Conservation (phyloP, 2,329 filamentous ascomycete genomes). For the Aspergillus novofumigatus region DNA sequence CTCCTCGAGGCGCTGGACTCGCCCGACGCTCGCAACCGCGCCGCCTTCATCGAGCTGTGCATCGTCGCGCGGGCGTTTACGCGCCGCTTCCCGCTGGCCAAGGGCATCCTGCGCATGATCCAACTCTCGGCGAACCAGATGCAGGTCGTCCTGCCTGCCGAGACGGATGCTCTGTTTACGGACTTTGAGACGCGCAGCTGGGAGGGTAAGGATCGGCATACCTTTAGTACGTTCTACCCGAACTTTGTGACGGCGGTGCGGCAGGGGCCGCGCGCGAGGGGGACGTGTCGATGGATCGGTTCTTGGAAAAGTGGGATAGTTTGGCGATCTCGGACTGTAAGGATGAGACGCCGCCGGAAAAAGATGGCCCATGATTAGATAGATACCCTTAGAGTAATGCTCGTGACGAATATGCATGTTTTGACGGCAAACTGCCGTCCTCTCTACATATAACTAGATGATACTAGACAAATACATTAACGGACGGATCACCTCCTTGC, state of each 20-base stretch:
- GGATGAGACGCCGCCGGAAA: neutral
- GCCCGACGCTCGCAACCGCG: constrained; percentile 18
- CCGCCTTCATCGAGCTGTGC: constrained; percentile 26
- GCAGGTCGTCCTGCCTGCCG: constrained; percentile 18
- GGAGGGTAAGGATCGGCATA: constrained; percentile 10
- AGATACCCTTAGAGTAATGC: neutral
- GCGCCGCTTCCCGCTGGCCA: constrained; percentile 22
- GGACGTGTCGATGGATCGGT: neutral
- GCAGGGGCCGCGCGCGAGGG: neutral
- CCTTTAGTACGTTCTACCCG: constrained; percentile 25
- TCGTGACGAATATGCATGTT: neutral
- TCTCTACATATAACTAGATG: too few species aligned
- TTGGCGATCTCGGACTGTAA: neutral
- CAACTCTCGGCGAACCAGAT: constrained; percentile 22
- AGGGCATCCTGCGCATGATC: constrained; percentile 26
- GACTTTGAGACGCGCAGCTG: constrained; percentile 19
- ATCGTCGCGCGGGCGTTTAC: constrained; percentile 20
- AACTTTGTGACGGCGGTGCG: neutral
- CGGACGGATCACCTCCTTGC: too few species aligned
- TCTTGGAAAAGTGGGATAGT: neutral
- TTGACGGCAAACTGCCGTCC: too few species aligned
- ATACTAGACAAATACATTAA: too few species aligned
- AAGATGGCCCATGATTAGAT: neutral
- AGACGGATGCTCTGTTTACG: constrained; percentile 20
- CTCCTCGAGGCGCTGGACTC: constrained; percentile 24